phyloP scores from a whole-genome alignment of 2,329 filamentous ascomycete species.

The Capronia epimyces region DNA sequence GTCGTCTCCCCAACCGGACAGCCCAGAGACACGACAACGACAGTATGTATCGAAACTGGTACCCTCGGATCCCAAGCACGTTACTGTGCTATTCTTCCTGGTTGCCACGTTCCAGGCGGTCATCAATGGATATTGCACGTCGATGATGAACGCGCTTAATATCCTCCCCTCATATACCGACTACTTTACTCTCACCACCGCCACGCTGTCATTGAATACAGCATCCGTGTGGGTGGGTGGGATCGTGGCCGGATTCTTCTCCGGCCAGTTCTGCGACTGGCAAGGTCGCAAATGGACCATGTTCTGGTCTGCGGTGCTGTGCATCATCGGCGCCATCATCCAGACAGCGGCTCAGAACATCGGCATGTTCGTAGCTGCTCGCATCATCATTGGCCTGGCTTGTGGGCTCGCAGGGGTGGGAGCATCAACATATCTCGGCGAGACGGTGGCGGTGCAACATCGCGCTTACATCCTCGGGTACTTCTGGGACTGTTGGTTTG shows the following conservation, averaged over 20 bases:
- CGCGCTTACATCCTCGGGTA: constrained; percentile 17
- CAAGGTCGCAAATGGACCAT: constrained; percentile 44
- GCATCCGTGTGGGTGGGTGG: constrained; percentile 51
- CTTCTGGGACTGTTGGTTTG: constrained; percentile 20
- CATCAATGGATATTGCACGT: constrained; percentile 39
- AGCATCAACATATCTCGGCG: constrained; percentile 46
- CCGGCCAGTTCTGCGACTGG: constrained; percentile 41
- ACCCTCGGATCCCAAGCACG: background rate
- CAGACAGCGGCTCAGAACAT: constrained; percentile 49
- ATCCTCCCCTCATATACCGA: constrained; percentile 53
- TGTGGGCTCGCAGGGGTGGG: constrained; percentile 41
- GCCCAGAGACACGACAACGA: too few species aligned
- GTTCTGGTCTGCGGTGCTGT: constrained; percentile 39
- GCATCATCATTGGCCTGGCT: constrained; percentile 48
- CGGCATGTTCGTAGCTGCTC: constrained; percentile 47
- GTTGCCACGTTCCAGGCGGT: constrained; percentile 28
- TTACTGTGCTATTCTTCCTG: background rate
- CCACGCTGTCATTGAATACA: constrained; percentile 52
- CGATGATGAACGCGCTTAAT: constrained; percentile 54
- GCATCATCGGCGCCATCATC: constrained; percentile 43
- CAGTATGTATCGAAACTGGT: background rate
- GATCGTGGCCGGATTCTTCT: constrained; percentile 43
- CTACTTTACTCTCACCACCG: constrained; percentile 51
- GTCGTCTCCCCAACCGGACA: too few species aligned
- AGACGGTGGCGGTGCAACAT: constrained; percentile 34